Evolutionary conservation across 169 alveolate species (phyloP).

Genomic region (Plasmodium cynomolgi): DNA sequence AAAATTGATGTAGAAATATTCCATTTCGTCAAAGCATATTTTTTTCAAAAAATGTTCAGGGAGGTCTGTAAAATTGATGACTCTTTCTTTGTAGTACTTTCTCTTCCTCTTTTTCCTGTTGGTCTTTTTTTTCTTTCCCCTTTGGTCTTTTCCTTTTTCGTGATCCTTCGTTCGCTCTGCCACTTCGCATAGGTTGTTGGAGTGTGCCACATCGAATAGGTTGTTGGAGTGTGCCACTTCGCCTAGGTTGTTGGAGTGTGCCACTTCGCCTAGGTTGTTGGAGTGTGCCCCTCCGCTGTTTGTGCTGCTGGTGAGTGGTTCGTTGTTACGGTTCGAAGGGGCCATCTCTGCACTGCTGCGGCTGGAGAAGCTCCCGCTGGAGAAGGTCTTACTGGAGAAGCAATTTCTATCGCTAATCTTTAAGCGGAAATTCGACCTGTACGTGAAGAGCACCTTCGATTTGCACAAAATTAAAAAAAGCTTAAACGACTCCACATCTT

Average conservation of each 20-base stretch:
- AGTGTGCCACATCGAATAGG: not conserved
- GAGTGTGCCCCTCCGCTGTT: not conserved
- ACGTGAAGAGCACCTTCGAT: slow-evolving; percentile 61
- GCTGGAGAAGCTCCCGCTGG: not conserved
- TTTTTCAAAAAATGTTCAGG: slow-evolving; percentile 65
- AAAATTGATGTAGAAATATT: slow-evolving; percentile 54
- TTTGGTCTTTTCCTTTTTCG: not conserved
- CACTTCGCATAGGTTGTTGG: not conserved
- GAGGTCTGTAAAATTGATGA: slow-evolving; percentile 53
- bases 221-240: not conserved
- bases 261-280: not conserved
- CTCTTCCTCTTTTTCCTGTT: not conserved
- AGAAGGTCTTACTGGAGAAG: not conserved
- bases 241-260: not conserved
- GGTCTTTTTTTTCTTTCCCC: not conserved
- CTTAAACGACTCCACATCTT: slow-evolving; percentile 32
- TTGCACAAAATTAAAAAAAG: slow-evolving; percentile 52
- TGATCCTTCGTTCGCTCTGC: not conserved
- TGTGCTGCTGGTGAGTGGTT: not conserved
- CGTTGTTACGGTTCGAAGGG: not conserved
- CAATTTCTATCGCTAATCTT: slow-evolving; percentile 31
- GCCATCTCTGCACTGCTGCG: not conserved
- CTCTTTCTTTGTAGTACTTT: slow-evolving; percentile 38
- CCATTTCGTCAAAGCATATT: slow-evolving; percentile 33
- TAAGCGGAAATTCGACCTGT: slow-evolving; percentile 60